Conservation (phyloP, 352 stramenopile genomes). For the Pilasporangium apinafurcum region DNA sequence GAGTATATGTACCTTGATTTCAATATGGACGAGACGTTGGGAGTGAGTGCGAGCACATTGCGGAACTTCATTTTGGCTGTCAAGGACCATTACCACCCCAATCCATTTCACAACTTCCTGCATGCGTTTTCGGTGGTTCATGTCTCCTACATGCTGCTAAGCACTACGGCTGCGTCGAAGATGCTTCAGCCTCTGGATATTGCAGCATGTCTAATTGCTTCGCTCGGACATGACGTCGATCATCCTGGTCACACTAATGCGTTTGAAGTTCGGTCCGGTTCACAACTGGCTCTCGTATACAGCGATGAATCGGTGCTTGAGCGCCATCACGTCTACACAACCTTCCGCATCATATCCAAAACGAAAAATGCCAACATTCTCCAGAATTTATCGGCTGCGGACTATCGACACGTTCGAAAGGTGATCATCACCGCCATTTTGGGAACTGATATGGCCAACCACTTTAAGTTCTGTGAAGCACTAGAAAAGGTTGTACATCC, state of each 20-base stretch:
- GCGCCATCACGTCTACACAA: slow-evolving; percentile 83
- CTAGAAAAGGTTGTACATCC: slow-evolving; percentile 70
- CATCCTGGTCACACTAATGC: slow-evolving; percentile 88
- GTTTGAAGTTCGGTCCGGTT: slow-evolving; percentile 81
- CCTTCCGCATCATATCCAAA: slow-evolving; percentile 82
- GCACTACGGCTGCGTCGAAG: slow-evolving; percentile 50
- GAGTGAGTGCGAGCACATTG: slow-evolving; percentile 45
- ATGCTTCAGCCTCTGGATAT: slow-evolving; percentile 83
- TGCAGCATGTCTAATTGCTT: slow-evolving; percentile 75
- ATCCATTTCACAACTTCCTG: slow-evolving; percentile 90
- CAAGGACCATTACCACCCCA: slow-evolving; percentile 82
- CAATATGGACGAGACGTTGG: slow-evolving; percentile 52
- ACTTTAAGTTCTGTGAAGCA: slow-evolving; percentile 83
- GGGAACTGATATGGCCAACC: slow-evolving; percentile 87
- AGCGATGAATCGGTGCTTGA: slow-evolving; percentile 88
- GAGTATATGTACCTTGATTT: slow-evolving; percentile 79
- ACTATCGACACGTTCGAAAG: slow-evolving; percentile 82
- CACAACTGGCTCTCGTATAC: slow-evolving; percentile 80
- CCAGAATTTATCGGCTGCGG: slow-evolving; percentile 51
- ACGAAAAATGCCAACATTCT: slow-evolving; percentile 85
- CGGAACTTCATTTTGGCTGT: slow-evolving; percentile 79
- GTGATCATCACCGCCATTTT: slow-evolving; percentile 86
- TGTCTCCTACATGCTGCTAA: slow-evolving; percentile 77
- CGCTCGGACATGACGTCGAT: slow-evolving; percentile 88
- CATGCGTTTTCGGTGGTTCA: slow-evolving; percentile 88